phyloP scores from a whole-genome alignment of 164 flowering plant genomes.

The Stephania cephalantha region DNA sequence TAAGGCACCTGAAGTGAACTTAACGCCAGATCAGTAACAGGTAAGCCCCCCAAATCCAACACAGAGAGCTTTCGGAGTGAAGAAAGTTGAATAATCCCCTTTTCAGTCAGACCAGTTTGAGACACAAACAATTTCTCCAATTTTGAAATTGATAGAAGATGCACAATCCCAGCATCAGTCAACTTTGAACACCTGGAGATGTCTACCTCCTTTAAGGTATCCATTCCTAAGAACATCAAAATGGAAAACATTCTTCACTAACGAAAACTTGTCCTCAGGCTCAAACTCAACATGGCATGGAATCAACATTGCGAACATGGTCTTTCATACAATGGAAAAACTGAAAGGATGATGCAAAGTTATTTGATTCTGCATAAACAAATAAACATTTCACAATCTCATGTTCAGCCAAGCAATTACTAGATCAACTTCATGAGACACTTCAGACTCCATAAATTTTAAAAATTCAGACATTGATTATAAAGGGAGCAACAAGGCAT shows the following conservation, averaged over 20 bases:
- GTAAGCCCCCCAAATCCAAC: slow-evolving; percentile 89
- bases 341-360: neutral
- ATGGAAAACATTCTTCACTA: neutral
- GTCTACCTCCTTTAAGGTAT: slow-evolving; percentile 55
- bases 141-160: slow-evolving; percentile 55
- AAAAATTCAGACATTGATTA: neutral
- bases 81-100: slow-evolving; percentile 51
- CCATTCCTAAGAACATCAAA: slow-evolving; percentile 46
- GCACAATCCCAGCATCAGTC: slow-evolving; percentile 62
- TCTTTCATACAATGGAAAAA: neutral
- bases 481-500: no score
- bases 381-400: neutral
- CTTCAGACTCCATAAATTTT: neutral
- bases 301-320: neutral
- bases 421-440: neutral
- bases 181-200: slow-evolving; percentile 58
- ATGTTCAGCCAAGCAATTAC: neutral
- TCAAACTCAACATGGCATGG: neutral
- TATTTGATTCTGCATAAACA: neutral
- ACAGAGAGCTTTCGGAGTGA: slow-evolving; percentile 47
- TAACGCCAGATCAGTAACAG: slow-evolving; percentile 62
- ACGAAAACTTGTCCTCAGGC: neutral
- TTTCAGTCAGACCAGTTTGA: slow-evolving; percentile 59
- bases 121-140: slow-evolving; percentile 59
- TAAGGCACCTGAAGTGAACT: slow-evolving; percentile 55